These are phyloP conservation scores for Moniliella sp. DNA, from an alignment of 1,284 basidiomycete species.

Conservation along the genomic window DNA sequence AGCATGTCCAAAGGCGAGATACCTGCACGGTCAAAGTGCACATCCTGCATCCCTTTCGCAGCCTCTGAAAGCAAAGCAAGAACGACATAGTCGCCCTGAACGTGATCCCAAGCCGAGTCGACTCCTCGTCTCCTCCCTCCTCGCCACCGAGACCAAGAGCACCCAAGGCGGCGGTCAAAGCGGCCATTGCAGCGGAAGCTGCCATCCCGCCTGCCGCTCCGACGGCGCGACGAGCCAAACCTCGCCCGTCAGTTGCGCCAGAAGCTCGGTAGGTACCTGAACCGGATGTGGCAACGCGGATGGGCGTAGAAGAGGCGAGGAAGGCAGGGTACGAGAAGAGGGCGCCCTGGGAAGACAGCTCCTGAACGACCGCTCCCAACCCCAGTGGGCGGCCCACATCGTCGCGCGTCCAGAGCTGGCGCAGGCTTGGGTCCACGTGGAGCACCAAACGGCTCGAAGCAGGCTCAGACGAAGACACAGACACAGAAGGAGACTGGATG, in stretches of 20 bases:
- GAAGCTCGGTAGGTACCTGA: background rate
- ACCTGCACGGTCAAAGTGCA: constrained; percentile 1
- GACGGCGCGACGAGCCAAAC: background rate
- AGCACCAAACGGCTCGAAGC: constrained; percentile 46
- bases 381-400: constrained; percentile 57
- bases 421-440: constrained; percentile 38
- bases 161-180: constrained; percentile 49
- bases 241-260: background rate
- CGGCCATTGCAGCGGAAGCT: constrained; percentile 3
- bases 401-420: constrained; percentile 7
- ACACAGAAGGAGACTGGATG: background rate
- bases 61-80: constrained; percentile 41
- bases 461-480: constrained; percentile 1
- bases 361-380: constrained; percentile 56
- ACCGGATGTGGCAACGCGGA: constrained; percentile 1
- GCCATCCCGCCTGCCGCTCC: background rate
- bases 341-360: background rate
- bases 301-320: background rate
- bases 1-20: constrained; percentile 9
- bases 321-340: background rate
- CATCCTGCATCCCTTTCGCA: background rate
- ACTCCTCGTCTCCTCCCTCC: constrained; percentile 12
- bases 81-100: constrained; percentile 55
- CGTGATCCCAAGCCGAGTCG: constrained; percentile 39
- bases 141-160: constrained; percentile 52